These are phyloP conservation scores for Starmerella geochares DNA, from an alignment of 805 yeast genomes.

Conservation along the genomic window DNA sequence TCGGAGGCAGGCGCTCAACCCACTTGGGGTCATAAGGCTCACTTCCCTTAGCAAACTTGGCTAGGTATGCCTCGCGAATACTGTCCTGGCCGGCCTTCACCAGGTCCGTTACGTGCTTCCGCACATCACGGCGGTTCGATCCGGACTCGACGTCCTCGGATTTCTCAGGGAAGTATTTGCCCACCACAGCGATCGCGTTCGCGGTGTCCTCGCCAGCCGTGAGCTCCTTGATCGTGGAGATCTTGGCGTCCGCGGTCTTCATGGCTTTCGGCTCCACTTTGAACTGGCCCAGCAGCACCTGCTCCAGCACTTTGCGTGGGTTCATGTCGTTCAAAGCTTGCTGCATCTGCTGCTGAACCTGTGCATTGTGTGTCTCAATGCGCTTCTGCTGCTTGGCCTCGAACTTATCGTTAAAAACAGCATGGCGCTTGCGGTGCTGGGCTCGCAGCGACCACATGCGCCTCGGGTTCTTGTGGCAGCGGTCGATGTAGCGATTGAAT, in stretches of 20 bases:
- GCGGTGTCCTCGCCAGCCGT: neutral
- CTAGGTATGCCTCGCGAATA: slow-evolving; percentile 24
- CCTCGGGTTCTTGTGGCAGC: slow-evolving; percentile 48
- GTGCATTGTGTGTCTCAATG: slow-evolving; percentile 39
- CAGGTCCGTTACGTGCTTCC: slow-evolving; percentile 29
- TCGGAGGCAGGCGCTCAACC: slow-evolving; percentile 38
- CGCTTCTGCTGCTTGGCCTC: slow-evolving; percentile 12
- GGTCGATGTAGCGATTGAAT: slow-evolving; percentile 65
- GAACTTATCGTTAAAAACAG: slow-evolving; percentile 21
- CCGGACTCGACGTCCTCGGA: slow-evolving; percentile 4
- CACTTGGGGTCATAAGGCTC: slow-evolving; percentile 43
- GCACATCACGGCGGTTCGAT: slow-evolving; percentile 22
- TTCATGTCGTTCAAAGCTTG: slow-evolving; percentile 29
- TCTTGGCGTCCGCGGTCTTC: slow-evolving; percentile 31
- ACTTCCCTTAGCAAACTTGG: slow-evolving; percentile 22
- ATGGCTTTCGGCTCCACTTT: slow-evolving; percentile 25
- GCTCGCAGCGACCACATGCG: slow-evolving; percentile 39
- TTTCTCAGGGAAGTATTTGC: slow-evolving; percentile 6
- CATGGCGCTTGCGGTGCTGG: slow-evolving; percentile 24
- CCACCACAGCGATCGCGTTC: neutral
- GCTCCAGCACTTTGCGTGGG: slow-evolving; percentile 30
- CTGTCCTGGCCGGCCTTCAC: slow-evolving; percentile 23
- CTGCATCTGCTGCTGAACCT: slow-evolving; percentile 37
- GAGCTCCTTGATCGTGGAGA: neutral
- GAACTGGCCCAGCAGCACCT: slow-evolving; percentile 25